These are phyloP conservation scores for Dissophora ornata DNA, from an alignment of 192 early-diverging fungal species.

Conservation along the genomic window DNA sequence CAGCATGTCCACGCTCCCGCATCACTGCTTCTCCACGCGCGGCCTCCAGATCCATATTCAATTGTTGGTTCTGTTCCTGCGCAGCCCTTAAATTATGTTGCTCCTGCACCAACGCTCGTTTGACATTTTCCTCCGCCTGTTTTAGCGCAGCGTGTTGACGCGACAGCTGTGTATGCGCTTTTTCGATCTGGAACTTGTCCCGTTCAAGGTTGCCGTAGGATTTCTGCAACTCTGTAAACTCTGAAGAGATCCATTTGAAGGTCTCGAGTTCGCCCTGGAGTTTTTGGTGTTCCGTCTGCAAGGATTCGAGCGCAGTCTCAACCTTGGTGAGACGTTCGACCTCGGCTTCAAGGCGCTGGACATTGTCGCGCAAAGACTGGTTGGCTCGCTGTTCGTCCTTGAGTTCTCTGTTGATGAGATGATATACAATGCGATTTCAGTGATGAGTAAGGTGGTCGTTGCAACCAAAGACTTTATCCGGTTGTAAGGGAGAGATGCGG, in stretches of 20 bases:
- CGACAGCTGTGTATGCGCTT: slow-evolving; percentile 33
- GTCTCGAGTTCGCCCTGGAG: slow-evolving; percentile 40
- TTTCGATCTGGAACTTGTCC: slow-evolving; percentile 39
- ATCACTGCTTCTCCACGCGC: slow-evolving; percentile 3
- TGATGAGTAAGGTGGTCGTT: too few relatives aligned
- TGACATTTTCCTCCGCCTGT: slow-evolving; percentile 28
- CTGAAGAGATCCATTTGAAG: slow-evolving; percentile 41
- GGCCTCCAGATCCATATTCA: slow-evolving; percentile 16
- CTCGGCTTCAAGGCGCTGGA: slow-evolving; percentile 25
- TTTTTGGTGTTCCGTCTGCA: slow-evolving; percentile 30
- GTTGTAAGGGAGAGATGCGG: too few relatives aligned
- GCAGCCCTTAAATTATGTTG: slow-evolving; percentile 18
- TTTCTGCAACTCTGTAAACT: slow-evolving; percentile 36
- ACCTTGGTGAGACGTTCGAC: slow-evolving; percentile 39
- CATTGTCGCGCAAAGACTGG: slow-evolving; percentile 29
- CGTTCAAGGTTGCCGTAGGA: slow-evolving; percentile 22
- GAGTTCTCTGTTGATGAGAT: slow-evolving; percentile 15
- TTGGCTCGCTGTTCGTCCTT: slow-evolving; percentile 39
- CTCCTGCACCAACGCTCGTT: slow-evolving; percentile 14
- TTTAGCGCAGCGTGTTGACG: slow-evolving; percentile 11
- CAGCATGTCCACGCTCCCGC: slow-evolving; percentile 4
- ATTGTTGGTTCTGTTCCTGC: slow-evolving; percentile 9
- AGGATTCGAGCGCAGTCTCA: slow-evolving; percentile 27
- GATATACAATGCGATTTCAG: too few relatives aligned
- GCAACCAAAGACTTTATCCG: too few relatives aligned